These are phyloP conservation scores for Paecilomyces variotii DNA, from an alignment of 2,329 filamentous ascomycete species.

Conservation along the genomic window DNA sequence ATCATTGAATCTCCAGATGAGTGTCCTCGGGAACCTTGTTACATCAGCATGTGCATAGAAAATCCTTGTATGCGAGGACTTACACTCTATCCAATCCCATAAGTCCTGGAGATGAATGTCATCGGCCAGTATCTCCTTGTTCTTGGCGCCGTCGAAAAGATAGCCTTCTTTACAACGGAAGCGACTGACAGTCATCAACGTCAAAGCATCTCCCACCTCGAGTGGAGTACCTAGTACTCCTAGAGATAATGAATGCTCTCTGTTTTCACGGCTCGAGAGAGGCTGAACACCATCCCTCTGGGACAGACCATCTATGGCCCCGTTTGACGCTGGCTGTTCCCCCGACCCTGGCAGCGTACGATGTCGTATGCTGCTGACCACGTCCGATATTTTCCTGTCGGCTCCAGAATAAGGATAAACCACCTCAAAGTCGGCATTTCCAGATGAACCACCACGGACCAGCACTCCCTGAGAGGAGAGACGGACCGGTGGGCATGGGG, in stretches of 20 bases:
- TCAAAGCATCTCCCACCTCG: slow-evolving; percentile 31
- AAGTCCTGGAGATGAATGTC: slow-evolving; percentile 50
- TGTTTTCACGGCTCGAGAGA: slow-evolving; percentile 30
- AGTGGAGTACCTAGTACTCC: slow-evolving; percentile 21
- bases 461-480: slow-evolving; percentile 30
- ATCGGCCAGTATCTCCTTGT: slow-evolving; percentile 48
- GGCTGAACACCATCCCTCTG: slow-evolving; percentile 9
- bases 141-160: slow-evolving; percentile 46
- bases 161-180: slow-evolving; percentile 49
- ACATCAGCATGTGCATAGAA: slow-evolving; percentile 7
- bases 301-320: slow-evolving; percentile 2
- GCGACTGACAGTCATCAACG: slow-evolving; percentile 33
- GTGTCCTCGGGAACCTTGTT: slow-evolving; percentile 29
- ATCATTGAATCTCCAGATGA: slow-evolving; percentile 47
- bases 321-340: slow-evolving; percentile 4
- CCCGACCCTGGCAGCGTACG: slow-evolving; percentile 13
- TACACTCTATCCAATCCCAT: slow-evolving; percentile 51
- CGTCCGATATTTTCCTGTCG: slow-evolving; percentile 19
- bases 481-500: slow-evolving; percentile 29
- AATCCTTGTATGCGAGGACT: slow-evolving; percentile 9
- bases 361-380: slow-evolving; percentile 21
- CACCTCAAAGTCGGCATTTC: slow-evolving; percentile 21
- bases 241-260: slow-evolving; percentile 26
- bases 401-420: slow-evolving; percentile 23
- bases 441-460: slow-evolving; percentile 20